Conservation (phyloP, 148 eudicot genomes). For the Nepenthes gracilis region DNA sequence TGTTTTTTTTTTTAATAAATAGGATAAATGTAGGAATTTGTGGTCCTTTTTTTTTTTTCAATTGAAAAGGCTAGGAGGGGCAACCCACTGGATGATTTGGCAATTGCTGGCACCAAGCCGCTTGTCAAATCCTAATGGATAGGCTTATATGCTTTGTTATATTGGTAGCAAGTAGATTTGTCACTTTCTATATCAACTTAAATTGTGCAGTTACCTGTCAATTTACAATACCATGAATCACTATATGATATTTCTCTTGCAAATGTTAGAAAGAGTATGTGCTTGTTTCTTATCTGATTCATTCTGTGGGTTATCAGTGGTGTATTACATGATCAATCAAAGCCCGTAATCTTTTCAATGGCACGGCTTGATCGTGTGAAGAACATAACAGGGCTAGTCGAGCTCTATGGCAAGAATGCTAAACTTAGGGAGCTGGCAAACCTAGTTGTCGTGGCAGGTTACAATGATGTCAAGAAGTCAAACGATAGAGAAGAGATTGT, state of each 20-base stretch:
- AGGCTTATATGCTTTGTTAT: too few relatives aligned
- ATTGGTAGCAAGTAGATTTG: too few relatives aligned
- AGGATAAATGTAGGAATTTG: too few relatives aligned
- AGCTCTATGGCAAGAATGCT: conserved; percentile 62
- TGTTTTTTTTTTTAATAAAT: too few relatives aligned
- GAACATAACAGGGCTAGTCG: conserved; percentile 92
- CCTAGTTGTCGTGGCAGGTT: conserved; percentile 80
- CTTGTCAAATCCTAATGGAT: too few relatives aligned
- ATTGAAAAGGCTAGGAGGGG: too few relatives aligned
- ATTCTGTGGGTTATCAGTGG: conserved; percentile 41
- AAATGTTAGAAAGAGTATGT: not conserved
- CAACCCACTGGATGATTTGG: too few relatives aligned
- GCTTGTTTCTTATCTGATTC: not conserved
- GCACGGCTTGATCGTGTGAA: conserved; percentile 95
- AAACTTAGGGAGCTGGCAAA: conserved; percentile 64
- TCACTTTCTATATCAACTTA: too few relatives aligned
- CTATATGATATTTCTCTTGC: not conserved
- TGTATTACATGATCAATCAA: conserved; percentile 55
- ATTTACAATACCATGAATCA: too few relatives aligned
- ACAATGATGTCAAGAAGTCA: conserved; percentile 75
- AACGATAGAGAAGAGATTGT: conserved; percentile 83
- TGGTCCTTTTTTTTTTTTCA: too few relatives aligned
- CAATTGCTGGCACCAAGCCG: too few relatives aligned
- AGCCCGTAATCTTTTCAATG: conserved; percentile 93
- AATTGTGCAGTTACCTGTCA: too few relatives aligned